These are phyloP conservation scores for Scheffersomyces ergatensis DNA, from an alignment of 805 yeast genomes.

Conservation along the genomic window DNA sequence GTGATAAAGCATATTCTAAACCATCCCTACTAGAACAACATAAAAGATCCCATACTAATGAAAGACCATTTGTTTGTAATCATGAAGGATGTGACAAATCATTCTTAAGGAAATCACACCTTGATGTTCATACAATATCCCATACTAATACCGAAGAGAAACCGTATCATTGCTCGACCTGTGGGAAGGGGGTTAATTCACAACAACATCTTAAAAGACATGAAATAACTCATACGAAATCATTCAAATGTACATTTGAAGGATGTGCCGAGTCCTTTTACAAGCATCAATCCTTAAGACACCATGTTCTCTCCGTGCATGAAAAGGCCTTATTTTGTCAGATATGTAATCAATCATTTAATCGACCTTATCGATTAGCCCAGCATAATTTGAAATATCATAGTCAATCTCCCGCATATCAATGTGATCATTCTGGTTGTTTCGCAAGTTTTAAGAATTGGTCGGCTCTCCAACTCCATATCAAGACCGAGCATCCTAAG, in stretches of 20 bases:
- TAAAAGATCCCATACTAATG: conserved; percentile 71
- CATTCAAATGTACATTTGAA: conserved; percentile 58
- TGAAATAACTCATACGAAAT: conserved; percentile 70
- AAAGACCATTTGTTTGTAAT: conserved; percentile 71
- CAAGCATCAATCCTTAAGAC: conserved; percentile 72
- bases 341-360: conserved; percentile 62
- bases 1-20: conserved; percentile 73
- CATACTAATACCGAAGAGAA: conserved; percentile 54
- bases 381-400: conserved; percentile 70
- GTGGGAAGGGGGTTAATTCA: conserved; percentile 82
- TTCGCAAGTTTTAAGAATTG: conserved; percentile 60
- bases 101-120: conserved; percentile 76
- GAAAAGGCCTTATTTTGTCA: conserved; percentile 52
- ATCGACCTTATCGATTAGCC: conserved; percentile 61
- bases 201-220: conserved; percentile 82
- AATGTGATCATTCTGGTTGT: conserved; percentile 65
- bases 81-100: conserved; percentile 55
- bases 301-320: conserved; percentile 68
- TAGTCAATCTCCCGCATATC: conserved; percentile 50
- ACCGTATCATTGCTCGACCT: conserved; percentile 69
- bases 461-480: conserved; percentile 71
- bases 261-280: conserved; percentile 68
- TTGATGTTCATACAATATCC: conserved; percentile 69
- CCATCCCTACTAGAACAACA: conserved; percentile 87
- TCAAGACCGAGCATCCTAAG: conserved; percentile 71